Evolutionary conservation across 345 rosid genomes (phyloP), one percentile per base, ranked within the genome.

Genomic region (Cardiospermum halicacabum): DNA sequence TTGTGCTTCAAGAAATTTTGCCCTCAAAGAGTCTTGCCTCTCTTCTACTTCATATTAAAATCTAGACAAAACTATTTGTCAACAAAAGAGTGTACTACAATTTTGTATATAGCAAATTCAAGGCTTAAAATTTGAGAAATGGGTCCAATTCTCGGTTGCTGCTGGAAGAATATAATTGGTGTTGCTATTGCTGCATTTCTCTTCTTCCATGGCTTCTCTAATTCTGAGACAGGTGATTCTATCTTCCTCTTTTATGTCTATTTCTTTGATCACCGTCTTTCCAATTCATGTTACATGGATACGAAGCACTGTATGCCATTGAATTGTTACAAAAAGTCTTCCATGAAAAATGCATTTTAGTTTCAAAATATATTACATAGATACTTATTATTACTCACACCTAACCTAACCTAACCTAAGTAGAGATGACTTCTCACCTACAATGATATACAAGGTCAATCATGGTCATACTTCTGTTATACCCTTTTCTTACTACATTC

Each of bases 121-220:
- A 47, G 51, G 51, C 24, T 47, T 45, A 6, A 16, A 2, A 2
- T 45, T 47, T 13, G 51, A 18, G 8, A 24, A 40, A 74, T 69
- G 77, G 67, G 62, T 69, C 39, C 10, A 32, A 3, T 7, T 32
- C 61, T 53, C 59, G 58, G 49, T 36, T 47, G 53, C 57, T 58
- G 51, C 9, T 47, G 57, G 48, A 53, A 65, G 43, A n/a, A n/a
- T n/a, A 39, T 59, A 12, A 0, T 58, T 63, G n/a, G 18, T 21
- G 36, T 54, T 51, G 43, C 58, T 60, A 60, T 82, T 19, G 71
- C 47, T 12, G 63, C 58, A n/a, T n/a, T 67, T 55, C 56, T 72
- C 58, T 42, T 75, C 75, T 62, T 70, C 26, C 74, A 67, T 58
- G 60, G 68, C 74, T 71, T 74, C 37, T 72, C 68, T 53, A 32